Base-by-base conservation (phyloP, 2,329 filamentous ascomycete genomes). In the Emericellopsis atlantica region DNA sequence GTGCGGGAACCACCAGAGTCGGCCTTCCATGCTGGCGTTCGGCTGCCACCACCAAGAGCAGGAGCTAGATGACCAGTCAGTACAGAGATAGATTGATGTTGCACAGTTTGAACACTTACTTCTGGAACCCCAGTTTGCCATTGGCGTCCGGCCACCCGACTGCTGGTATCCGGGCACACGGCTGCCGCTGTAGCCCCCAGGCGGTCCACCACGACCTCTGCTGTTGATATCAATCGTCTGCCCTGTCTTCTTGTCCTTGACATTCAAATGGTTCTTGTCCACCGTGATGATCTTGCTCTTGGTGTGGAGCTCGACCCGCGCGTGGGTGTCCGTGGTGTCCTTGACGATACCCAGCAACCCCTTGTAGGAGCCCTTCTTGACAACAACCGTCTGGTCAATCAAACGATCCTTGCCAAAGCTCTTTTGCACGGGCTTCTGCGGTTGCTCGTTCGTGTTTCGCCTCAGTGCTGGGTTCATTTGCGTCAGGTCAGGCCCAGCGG, bases 261-360 rank as follows among this genome's bases (percentile, higher is more conserved):
- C 84, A 21, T 76, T 76, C n/a, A 98, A 66, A 43, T 82, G 76
- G 10, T 84, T 80, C 56, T 93, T 93, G 16, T 79, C 75, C 31
- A 96, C 77, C 7, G 82, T 88, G 46, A 96, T 78, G 14, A 85
- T 83, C 69, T 95, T 96, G 64, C 81, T 86, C 67, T 94, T 95
- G 6, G 89, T 89, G 57, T 96, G 90, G 32, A 98, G 67, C 62
- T 98, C 92, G 34, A 98, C 84, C 47, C 89, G 83, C 24, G 87
- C 90, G 53, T 84, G 78, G 4, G 76, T 76, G 51, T 93, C 89
- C 6, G 86, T 94, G 1, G 90, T 84, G 56, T 96, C 90, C 57
- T 95, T 95, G 51, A 98, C 89, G 49, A 95, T 94, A 51, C 92
- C 92, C 34, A 96, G 69, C 35, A 95, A 71, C 43, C 90, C 90